Evolutionary conservation across 2,329 filamentous ascomycete genomes (phyloP), one percentile per base, ranked within the genome.

Genomic region (Microthyrium microscopicum): DNA sequence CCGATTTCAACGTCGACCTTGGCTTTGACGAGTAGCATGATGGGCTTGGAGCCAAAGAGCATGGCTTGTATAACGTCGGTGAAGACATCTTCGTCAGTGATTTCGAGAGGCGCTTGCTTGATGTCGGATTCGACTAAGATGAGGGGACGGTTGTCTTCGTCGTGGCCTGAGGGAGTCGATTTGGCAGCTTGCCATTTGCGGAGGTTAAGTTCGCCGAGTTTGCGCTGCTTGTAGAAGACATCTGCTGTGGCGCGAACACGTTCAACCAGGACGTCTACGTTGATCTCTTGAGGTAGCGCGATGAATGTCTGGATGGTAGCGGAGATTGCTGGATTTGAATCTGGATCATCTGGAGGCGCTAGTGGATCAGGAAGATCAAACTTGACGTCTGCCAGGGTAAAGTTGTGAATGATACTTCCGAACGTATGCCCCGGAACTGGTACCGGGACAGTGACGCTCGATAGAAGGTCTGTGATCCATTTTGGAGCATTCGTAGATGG

Each of bases 361-460:
- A 77, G 70, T 1, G 81, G 78, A 45, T 84, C 73, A 1, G 89
- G 89, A 29, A 98, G 60, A 31, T 70, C 72, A 52, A 98, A 93
- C 46, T 91, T 73, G 26, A 91, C 82, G 48, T 94, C 70, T 2
- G 74, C 72, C 42, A 95, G 60, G 16, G 83, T 79, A 50, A 95
- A 94, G 44, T 89, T 87, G 44, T 76, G 77, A 49, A 98, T 78
- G 12, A 93, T 59, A 42, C 79, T 74, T 42, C 84, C 83, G 45
- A 94, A 76, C 0, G 75, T 75, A 38, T 75, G 72, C 4, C 83
- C 83, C 0, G 83, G 81, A 40, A 95, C 79, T 5, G 83, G 78
- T 5, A 95, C 61, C 3, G 85, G 84, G 1, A 95, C 65, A 0
- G 77, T 85, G 33, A 95, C 70, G 43, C 79, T 83, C 29, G 75